Percentiles rank a stretch among this genome's conserved stretches.
These are phyloP conservation scores for Colletotrichum musae DNA, from an alignment of 2,329 filamentous ascomycete species.

Conservation along the genomic window DNA sequence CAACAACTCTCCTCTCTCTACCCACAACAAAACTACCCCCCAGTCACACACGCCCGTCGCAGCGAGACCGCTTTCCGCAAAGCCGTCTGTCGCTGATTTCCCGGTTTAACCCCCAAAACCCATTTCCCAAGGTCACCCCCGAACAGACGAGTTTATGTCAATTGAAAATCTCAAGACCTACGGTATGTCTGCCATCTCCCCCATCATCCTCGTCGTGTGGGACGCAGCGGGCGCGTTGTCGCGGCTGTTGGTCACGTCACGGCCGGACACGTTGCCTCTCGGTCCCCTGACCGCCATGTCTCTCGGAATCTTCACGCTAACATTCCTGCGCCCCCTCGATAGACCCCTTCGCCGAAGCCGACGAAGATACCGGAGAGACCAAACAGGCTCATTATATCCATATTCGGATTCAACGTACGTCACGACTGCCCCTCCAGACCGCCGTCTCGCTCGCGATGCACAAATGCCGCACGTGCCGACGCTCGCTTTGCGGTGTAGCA, in stretches of 20 bases:
- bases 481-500: not conserved
- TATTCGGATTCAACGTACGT: conserved; percentile 98
- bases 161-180: conserved; percentile 99
- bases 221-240: not conserved
- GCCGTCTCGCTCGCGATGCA: not conserved
- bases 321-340: conserved; percentile 40
- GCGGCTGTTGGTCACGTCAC: not conserved
- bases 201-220: not conserved
- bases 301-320: conserved; percentile 45
- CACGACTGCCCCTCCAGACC: conserved; percentile 8
- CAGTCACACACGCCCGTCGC: conserved; percentile 19
- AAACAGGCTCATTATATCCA: conserved; percentile 98
- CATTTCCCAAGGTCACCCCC: conserved; percentile 70
- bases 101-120: conserved; percentile 58
- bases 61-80: conserved; percentile 62
- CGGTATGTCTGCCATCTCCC: conserved; percentile 72
- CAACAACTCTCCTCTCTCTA: not conserved
- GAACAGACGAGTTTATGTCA: conserved; percentile 94
- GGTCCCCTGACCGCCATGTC: conserved; percentile 33
- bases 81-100: conserved; percentile 67
- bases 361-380: conserved; percentile 97
- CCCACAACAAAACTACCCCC: not conserved
- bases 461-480: conserved; percentile 37
- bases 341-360: conserved; percentile 99
- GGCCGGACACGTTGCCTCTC: conserved; percentile 7